Conservation (phyloP, 2,329 filamentous ascomycete species). For the Ceratocystis lukuohia region DNA sequence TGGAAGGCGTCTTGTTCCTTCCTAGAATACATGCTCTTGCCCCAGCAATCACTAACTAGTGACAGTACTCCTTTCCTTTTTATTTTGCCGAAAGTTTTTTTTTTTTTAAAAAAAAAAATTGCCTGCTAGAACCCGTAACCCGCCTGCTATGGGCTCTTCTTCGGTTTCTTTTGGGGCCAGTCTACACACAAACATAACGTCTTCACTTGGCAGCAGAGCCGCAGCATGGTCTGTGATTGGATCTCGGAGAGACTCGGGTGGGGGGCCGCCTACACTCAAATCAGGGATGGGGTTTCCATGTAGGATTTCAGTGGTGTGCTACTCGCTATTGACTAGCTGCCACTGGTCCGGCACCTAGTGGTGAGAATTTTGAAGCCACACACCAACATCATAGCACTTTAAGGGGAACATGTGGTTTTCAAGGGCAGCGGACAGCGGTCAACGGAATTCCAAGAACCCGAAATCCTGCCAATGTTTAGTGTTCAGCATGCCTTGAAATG, state of each 20-base stretch:
- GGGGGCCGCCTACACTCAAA: background rate
- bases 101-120: background rate
- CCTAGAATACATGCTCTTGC: background rate
- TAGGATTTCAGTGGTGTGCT: background rate
- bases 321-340: background rate
- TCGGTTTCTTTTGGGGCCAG: background rate
- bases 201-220: background rate
- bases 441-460: background rate
- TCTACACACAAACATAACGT: background rate
- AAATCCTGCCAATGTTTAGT: background rate
- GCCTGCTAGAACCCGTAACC: background rate
- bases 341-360: background rate
- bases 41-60: background rate
- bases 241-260: constrained; percentile 9
- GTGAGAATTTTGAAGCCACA: background rate
- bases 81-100: background rate
- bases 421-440: background rate
- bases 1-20: constrained; percentile 1
- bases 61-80: background rate
- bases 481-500: background rate
- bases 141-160: background rate
- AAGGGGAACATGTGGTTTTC: background rate
- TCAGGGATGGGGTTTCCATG: background rate
- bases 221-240: constrained; percentile 10
- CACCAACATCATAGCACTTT: background rate